Evolutionary conservation across 257 asterid genomes (phyloP), one percentile per base, ranked within the genome.

Genomic region (Primulina tabacum): DNA sequence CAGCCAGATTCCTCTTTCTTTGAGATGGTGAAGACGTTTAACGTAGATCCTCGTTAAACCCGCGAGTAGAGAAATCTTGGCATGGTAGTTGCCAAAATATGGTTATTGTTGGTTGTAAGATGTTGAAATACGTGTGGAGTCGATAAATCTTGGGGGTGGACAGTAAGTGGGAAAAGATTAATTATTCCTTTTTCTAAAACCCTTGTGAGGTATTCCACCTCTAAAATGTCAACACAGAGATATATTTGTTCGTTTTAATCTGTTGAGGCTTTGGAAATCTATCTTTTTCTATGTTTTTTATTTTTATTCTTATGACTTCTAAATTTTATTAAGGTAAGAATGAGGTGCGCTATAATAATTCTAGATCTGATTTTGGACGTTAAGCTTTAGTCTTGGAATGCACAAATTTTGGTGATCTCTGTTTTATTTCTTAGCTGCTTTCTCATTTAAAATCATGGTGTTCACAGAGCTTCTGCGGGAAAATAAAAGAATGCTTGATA

Each of bases 401-500:
- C 17, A 60, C 8, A 60, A 3, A 29, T 24, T 28, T 62, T 62
- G 66, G 9, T 30, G 24, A 28, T 61, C 65, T 30, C 26, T 30
- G 20, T 29, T 30, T 60, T 29, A 14, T 14, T 61, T n/a, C 35
- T 5, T 50, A 17, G 29, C 26, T 10, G 16, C 60, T 38, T 58
- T 8, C 67, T 32, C 30, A 32, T 62, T 14, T 62, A 7, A 62
- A 14, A 17, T 55, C 30, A 33, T 62, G 50, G 52, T 70, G 16
- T 64, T 60, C 71, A 69, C 82, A 93, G 99, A 93, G 82, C 95
- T 93, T 63, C 85, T 93, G 90, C 92, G 96, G 83, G 99, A 93
- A 68, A 93, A 93, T 75, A 93, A 93, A 83, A 84, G 99, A 75
- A 90, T 93, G 99, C 90, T 93, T 59, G 99, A 93, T 86, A 91